Percentiles rank a stretch among this genome's conserved stretches.
phyloP scores from a whole-genome alignment of 257 asterid species.

The Agastache rugosa region DNA sequence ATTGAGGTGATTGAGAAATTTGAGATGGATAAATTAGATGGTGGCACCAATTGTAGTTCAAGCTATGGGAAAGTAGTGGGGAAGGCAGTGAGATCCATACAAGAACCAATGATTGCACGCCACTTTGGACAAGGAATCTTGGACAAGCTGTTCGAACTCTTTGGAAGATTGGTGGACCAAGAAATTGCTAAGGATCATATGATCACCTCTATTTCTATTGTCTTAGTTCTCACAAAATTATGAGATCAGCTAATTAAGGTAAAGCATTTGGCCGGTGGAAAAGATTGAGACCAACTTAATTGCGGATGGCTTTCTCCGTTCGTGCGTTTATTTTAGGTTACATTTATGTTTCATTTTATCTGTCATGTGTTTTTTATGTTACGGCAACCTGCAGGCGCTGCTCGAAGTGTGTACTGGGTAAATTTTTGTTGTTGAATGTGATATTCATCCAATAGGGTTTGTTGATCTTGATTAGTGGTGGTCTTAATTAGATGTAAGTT shows the following conservation, averaged over 20 bases:
- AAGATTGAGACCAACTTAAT: too few relatives aligned
- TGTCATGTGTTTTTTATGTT: too few relatives aligned
- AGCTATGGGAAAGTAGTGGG: conserved; percentile 81
- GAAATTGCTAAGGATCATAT: conserved; percentile 56
- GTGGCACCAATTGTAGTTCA: conserved; percentile 1
- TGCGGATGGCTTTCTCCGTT: not conserved
- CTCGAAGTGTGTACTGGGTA: too few relatives aligned
- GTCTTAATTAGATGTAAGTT: too few relatives aligned
- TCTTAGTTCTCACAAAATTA: conserved; percentile 58
- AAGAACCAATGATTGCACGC: conserved; percentile 74
- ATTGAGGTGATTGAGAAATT: conserved; percentile 57
- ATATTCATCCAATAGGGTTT: too few relatives aligned
- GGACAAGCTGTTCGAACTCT: conserved; percentile 61
- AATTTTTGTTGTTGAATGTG: too few relatives aligned
- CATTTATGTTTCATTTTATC: not conserved
- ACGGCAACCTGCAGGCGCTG: too few relatives aligned
- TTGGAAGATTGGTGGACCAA: conserved; percentile 72
- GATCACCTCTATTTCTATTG: conserved; percentile 52
- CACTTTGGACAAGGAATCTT: conserved; percentile 70
- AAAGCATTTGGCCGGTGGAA: too few relatives aligned
- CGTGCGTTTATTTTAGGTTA: not conserved
- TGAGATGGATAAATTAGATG: conserved; percentile 60
- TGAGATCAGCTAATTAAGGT: not conserved
- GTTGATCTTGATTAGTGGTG: too few relatives aligned
- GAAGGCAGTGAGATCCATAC: conserved; percentile 80